Percentiles rank a stretch among this genome's conserved stretches.
These are phyloP conservation scores for Caloboletus firmus DNA, from an alignment of 1,284 basidiomycete genomes.

Conservation along the genomic window DNA sequence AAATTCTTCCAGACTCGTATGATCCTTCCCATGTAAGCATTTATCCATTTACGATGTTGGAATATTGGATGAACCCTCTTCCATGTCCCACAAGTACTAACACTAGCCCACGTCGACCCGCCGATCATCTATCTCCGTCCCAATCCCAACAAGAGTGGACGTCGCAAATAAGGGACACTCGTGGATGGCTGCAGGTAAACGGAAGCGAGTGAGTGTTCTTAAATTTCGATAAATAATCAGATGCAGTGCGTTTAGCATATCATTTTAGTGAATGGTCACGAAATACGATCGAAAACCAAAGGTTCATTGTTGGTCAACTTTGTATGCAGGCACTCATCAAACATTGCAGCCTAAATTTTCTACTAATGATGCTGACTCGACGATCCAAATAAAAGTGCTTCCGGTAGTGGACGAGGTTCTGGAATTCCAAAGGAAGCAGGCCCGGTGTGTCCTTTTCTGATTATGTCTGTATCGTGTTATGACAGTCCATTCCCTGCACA, in stretches of 20 bases:
- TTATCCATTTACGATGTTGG: no score
- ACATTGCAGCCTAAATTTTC: background rate
- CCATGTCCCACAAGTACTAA: background rate
- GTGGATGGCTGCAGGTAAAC: background rate
- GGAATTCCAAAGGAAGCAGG: background rate
- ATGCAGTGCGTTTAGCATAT: background rate
- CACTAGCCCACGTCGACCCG: background rate
- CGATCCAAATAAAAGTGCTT: background rate
- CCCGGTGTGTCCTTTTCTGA: background rate
- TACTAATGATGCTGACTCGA: background rate
- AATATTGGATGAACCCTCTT: background rate
- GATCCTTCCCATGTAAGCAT: background rate
- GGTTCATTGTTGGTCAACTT: background rate
- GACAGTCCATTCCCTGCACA: background rate
- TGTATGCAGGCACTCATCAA: background rate
- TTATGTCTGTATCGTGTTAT: background rate
- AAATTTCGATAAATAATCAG: background rate
- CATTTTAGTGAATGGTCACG: background rate
- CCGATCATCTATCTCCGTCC: background rate
- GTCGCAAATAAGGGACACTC: background rate
- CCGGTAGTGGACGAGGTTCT: background rate
- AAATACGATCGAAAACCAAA: background rate
- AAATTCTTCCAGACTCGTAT: background rate
- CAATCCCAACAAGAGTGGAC: background rate
- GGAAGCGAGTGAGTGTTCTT: background rate